A percentile compares a stretch with the other conserved stretches of the same genome.
phyloP scores from a whole-genome alignment of 495 filamentous ascomycete genomes.

The Acidomyces sp. region DNA sequence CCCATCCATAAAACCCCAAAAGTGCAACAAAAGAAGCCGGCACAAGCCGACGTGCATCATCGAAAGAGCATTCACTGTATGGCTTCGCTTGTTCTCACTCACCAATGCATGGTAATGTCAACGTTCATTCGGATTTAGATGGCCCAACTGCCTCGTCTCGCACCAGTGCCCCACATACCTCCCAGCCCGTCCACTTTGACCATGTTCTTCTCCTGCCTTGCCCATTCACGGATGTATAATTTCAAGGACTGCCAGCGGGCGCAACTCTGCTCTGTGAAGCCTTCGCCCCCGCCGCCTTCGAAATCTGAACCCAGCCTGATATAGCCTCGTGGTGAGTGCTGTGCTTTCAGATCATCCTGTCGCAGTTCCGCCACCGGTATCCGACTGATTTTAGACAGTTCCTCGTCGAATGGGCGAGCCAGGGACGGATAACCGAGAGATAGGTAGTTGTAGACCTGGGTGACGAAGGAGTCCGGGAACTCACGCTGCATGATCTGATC shows the following conservation, averaged over 20 bases:
- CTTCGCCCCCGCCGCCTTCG: slow-evolving; percentile 26
- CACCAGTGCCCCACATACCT: slow-evolving; percentile 57
- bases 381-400: slow-evolving; percentile 64
- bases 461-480: slow-evolving; percentile 73
- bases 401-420: slow-evolving; percentile 66
- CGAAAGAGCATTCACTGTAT: too few relatives aligned
- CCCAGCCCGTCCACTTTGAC: slow-evolving; percentile 37
- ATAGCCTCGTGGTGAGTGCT: slow-evolving; percentile 50
- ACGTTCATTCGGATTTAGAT: too few relatives aligned
- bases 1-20: too few relatives aligned
- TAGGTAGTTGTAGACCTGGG: slow-evolving; percentile 91
- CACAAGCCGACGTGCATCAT: too few relatives aligned
- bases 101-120: too few relatives aligned
- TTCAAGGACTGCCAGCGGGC: slow-evolving; percentile 70
- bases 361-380: slow-evolving; percentile 53
- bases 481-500: slow-evolving; percentile 45
- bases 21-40: too few relatives aligned
- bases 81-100: too few relatives aligned
- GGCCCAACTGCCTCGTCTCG: slow-evolving; percentile 74
- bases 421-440: slow-evolving; percentile 79
- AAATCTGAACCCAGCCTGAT: slow-evolving; percentile 44
- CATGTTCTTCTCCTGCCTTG: slow-evolving; percentile 57
- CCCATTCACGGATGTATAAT: slow-evolving; percentile 76
- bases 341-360: slow-evolving; percentile 50
- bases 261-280: slow-evolving; percentile 36